Evolutionary conservation across 108 stramenopile species (phyloP), one percentile per base, ranked within the genome.

Genomic region (Nitzschia palea): DNA sequence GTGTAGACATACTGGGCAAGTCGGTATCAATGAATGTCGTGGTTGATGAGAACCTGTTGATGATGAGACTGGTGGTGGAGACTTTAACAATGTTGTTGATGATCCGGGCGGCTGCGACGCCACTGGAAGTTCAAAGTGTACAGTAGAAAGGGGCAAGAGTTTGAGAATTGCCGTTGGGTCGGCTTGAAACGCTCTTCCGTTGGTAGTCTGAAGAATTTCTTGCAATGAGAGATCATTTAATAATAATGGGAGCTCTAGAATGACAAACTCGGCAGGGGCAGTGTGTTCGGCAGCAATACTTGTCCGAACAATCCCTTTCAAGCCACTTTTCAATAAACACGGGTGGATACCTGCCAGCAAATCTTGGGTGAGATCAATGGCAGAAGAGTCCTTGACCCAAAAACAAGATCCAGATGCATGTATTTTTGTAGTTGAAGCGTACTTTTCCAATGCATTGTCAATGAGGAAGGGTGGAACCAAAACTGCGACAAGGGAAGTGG

Each of bases 1-100:
- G 74, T 90, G 81, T 0, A 91, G 59, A 50, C 93, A 94, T 15
- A 94, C 90, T 0, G 93, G 85, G 57, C 93, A 94, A 26, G 81
- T 67, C 3, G 93, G 90, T 34, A 89, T 78, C 47, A 31, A 23
- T 25, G 56, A 57, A 59, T 60, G 44, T 27, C 72, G 12, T 1
- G 55, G 31, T n/a, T 28, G 33, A 47, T 61, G 29, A 15, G 8
- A 27, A 22, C 32, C 8, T 55, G 10, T 52, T 44, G 57, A 26
- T 27, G 47, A 9, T 8, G 68, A 5, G 15, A 14, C 28, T 59
- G 35, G 42, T 35, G 27, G 45, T 8, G 54, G 54, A 9, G 54
- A 26, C 29, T 55, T 55, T 14, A 55, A 17, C 54, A 23, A 26
- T 20, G 26, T 6, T 3, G 54, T 29, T 8, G 54, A 55, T 12